Evolutionary conservation across 306 rosid species (phyloP).

Genomic region (Luffa aegyptiaca): DNA sequence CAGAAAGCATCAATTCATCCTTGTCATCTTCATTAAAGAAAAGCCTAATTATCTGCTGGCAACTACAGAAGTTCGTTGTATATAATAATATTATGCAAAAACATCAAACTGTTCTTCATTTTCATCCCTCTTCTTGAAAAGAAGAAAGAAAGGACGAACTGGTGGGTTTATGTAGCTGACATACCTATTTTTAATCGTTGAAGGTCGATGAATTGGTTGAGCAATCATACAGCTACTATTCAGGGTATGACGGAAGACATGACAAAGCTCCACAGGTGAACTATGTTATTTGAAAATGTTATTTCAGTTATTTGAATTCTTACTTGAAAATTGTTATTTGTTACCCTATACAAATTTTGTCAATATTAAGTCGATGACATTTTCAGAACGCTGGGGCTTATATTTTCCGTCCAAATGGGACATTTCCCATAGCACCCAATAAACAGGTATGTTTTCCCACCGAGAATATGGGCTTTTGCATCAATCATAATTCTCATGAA

Average conservation of each 20-base stretch:
- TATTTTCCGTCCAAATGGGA: conserved; percentile 49
- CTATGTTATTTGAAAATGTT: neutral
- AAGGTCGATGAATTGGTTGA: conserved; percentile 35
- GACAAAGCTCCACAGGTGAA: conserved; percentile 40
- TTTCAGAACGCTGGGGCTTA: conserved; percentile 44
- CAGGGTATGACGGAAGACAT: conserved; percentile 29
- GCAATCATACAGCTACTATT: conserved; percentile 36
- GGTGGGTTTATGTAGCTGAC: conserved; percentile 2
- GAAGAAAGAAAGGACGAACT: neutral
- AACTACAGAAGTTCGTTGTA: neutral
- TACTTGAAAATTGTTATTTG: neutral
- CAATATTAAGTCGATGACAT: neutral
- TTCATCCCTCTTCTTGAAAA: neutral
- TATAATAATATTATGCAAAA: neutral
- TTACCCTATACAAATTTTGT: neutral
- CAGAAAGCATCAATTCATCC: neutral
- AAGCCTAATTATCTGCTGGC: neutral
- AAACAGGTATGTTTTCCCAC: conserved; percentile 23
- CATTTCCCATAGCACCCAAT: conserved; percentile 28
- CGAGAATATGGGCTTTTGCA: neutral
- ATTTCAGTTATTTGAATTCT: neutral
- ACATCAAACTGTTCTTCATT: neutral
- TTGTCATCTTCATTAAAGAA: neutral
- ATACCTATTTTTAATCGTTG: conserved; percentile 4
- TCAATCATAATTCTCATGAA: neutral